Percentiles rank a stretch among this genome's conserved stretches.
These are phyloP conservation scores for Tetracladium setigerum DNA, from an alignment of 495 filamentous ascomycete genomes.

Conservation along the genomic window DNA sequence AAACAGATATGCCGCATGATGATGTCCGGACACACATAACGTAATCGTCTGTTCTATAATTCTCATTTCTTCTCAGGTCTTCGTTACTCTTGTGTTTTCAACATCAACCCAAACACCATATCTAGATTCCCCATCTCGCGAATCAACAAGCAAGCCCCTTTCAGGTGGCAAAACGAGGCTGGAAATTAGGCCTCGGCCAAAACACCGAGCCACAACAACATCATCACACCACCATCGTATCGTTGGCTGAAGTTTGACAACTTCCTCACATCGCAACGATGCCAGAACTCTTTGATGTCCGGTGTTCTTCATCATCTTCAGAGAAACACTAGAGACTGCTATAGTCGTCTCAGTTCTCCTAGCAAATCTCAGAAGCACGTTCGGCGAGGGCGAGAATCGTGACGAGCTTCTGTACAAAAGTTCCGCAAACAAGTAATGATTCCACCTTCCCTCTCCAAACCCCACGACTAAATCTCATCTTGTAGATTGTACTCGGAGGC, in stretches of 20 bases:
- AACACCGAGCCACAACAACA: neutral
- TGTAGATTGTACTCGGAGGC: slow-evolving; percentile 46
- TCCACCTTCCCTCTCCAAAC: neutral
- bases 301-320: slow-evolving; percentile 78
- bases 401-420: slow-evolving; percentile 52
- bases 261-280: slow-evolving; percentile 26
- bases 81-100: too few species aligned
- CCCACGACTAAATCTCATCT: neutral
- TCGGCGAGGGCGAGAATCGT: slow-evolving; percentile 45
- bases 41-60: too few species aligned
- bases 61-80: too few species aligned
- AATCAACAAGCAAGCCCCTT: too few species aligned
- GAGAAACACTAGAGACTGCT: slow-evolving; percentile 70
- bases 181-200: neutral
- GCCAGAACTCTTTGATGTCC: slow-evolving; percentile 53
- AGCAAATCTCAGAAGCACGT: slow-evolving; percentile 67
- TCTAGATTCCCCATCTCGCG: too few species aligned
- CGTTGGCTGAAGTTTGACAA: too few species aligned
- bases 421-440: slow-evolving; percentile 59
- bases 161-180: too few species aligned
- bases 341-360: slow-evolving; percentile 78
- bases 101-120: too few species aligned
- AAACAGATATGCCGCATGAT: neutral
- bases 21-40: too few species aligned
- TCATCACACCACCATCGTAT: too few species aligned